Evolutionary conservation across 2,329 filamentous ascomycete species (phyloP).

Genomic region (Proliferodiscus dingleyae): DNA sequence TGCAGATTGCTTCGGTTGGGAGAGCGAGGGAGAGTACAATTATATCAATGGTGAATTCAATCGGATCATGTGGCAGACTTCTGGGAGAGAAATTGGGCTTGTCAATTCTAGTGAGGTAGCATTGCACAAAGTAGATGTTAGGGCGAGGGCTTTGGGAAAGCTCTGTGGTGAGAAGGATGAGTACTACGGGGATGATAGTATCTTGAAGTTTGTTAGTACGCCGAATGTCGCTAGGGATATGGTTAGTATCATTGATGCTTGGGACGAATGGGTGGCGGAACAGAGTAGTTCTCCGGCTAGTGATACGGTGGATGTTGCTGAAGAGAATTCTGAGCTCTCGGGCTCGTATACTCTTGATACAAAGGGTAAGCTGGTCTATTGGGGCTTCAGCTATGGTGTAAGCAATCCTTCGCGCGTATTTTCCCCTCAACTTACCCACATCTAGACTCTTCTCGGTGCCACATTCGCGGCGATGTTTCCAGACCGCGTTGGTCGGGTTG

Average conservation of each 20-base stretch:
- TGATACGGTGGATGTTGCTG: neutral
- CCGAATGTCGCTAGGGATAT: slow-evolving; percentile 35
- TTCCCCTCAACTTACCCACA: neutral
- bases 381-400: slow-evolving; percentile 46
- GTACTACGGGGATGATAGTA: slow-evolving; percentile 24
- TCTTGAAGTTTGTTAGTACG: slow-evolving; percentile 29
- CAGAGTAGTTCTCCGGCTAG: neutral
- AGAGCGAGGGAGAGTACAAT: slow-evolving; percentile 23
- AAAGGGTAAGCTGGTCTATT: slow-evolving; percentile 35
- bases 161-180: slow-evolving; percentile 35
- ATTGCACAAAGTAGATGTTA: slow-evolving; percentile 41
- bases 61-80: slow-evolving; percentile 15
- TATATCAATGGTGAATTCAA: slow-evolving; percentile 37
- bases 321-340: neutral
- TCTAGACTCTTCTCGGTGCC: slow-evolving; percentile 34
- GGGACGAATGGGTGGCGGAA: slow-evolving; percentile 25
- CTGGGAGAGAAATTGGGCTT: slow-evolving; percentile 31
- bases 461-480: slow-evolving; percentile 43
- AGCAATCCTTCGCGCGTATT: neutral
- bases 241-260: slow-evolving; percentile 32
- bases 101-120: slow-evolving; percentile 44
- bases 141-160: slow-evolving; percentile 39
- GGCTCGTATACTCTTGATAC: slow-evolving; percentile 13
- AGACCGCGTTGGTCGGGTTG: slow-evolving; percentile 38
- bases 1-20: slow-evolving; percentile 46